Conservation (phyloP, 1,139 yeast genomes). For the Zygotorulaspora mrakii region DNA sequence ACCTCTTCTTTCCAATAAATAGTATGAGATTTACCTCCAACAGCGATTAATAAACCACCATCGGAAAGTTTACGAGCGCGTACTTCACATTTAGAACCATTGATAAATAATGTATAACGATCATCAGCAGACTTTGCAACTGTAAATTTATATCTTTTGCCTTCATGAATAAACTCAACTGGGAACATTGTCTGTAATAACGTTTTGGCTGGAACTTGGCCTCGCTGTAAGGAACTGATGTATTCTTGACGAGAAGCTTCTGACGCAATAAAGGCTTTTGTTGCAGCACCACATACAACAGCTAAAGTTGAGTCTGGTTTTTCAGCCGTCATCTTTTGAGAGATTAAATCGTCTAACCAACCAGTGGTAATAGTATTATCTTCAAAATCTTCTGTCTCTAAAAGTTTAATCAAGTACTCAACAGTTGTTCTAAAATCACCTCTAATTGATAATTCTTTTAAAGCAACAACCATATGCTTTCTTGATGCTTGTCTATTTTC, state of each 20-base stretch:
- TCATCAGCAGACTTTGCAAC: slow-evolving; percentile 89
- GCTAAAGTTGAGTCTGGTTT: slow-evolving; percentile 91
- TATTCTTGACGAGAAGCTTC: slow-evolving; percentile 69
- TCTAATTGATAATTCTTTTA: slow-evolving; percentile 91
- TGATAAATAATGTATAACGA: slow-evolving; percentile 80
- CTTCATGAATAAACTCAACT: slow-evolving; percentile 92
- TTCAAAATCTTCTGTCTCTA: slow-evolving; percentile 95
- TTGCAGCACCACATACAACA: slow-evolving; percentile 94
- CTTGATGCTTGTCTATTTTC: slow-evolving; percentile 97
- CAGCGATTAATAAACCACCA: slow-evolving; percentile 84
- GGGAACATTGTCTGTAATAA: slow-evolving; percentile 83
- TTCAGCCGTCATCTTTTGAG: slow-evolving; percentile 91
- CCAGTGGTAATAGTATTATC: slow-evolving; percentile 96
- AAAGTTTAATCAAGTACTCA: slow-evolving; percentile 87
- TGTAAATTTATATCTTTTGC: slow-evolving; percentile 86
- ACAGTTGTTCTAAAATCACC: slow-evolving; percentile 98
- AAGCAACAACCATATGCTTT: slow-evolving; percentile 97
- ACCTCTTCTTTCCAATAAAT: slow-evolving; percentile 98
- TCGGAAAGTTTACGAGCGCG: slow-evolving; percentile 86
- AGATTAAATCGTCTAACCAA: slow-evolving; percentile 94
- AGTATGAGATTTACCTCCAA: slow-evolving; percentile 91
- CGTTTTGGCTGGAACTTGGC: slow-evolving; percentile 86
- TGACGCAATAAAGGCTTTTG: slow-evolving; percentile 82
- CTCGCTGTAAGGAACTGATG: slow-evolving; percentile 74
- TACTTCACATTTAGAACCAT: slow-evolving; percentile 86